Percentiles rank a stretch among this genome's conserved stretches.
Conservation (phyloP, 768 basidiomycete genomes). For the Collybiopsis confluens region DNA sequence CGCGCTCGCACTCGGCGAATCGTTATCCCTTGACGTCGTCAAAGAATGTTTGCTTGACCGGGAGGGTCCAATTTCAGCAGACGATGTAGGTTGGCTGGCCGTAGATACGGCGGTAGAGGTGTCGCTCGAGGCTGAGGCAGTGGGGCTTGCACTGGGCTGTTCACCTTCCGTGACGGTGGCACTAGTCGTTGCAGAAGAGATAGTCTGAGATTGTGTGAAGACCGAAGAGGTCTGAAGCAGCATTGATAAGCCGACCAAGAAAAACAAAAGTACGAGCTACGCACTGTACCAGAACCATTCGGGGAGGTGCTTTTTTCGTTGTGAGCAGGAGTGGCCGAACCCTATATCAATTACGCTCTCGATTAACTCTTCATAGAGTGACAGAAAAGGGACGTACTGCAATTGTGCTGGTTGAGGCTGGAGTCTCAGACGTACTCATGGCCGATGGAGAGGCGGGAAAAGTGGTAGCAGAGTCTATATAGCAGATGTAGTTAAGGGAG, state of each 20-base stretch:
- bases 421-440: not conserved
- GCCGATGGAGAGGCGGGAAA: not conserved
- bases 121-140: not conserved
- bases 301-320: not conserved
- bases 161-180: not conserved
- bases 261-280: not conserved
- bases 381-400: not conserved
- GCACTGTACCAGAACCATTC: not conserved
- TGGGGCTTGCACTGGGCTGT: not conserved
- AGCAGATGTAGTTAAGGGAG: not conserved
- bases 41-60: not conserved
- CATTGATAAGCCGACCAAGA: not conserved
- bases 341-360: not conserved
- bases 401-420: not conserved
- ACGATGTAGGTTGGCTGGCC: too few species aligned
- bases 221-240: not conserved
- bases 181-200: not conserved
- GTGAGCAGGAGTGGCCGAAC: slow-evolving; percentile 3
- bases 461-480: not conserved
- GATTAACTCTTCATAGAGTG: not conserved
- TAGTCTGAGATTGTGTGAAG: not conserved
- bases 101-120: too few species aligned
- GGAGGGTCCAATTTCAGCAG: too few species aligned
- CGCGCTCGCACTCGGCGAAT: not conserved
- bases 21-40: not conserved